These are phyloP conservation scores for Solanum corneliomulleri DNA, from an alignment of 257 asterid species.

Conservation along the genomic window DNA sequence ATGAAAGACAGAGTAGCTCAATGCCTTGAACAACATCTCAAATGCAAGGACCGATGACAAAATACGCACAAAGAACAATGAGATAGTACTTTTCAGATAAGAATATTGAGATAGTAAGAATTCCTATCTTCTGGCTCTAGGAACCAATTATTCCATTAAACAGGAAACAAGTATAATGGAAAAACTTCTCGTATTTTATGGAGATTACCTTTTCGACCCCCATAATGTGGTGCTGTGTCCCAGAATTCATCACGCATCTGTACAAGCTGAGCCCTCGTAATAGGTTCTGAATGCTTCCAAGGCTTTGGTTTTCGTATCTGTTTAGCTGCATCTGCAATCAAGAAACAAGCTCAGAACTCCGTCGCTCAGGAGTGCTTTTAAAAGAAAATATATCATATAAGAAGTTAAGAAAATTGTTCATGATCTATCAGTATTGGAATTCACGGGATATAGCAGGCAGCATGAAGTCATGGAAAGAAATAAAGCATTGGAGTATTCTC, in stretches of 20 bases:
- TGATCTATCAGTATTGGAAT: background rate
- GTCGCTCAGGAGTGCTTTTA: background rate
- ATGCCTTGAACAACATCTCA: background rate
- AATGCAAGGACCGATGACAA: background rate
- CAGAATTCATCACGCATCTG: slow-evolving; percentile 68
- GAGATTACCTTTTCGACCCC: slow-evolving; percentile 56
- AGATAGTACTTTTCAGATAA: background rate
- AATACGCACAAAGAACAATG: background rate
- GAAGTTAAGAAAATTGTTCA: background rate
- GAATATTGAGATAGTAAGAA: background rate
- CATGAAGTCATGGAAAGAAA: background rate
- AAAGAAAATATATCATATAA: background rate
- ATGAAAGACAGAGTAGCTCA: background rate
- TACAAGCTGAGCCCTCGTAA: slow-evolving; percentile 42
- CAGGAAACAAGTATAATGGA: background rate
- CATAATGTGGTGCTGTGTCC: slow-evolving; percentile 80
- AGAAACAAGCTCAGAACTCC: background rate
- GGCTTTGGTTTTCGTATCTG: slow-evolving; percentile 62
- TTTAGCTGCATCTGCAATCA: slow-evolving; percentile 38
- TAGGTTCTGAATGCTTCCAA: slow-evolving; percentile 58
- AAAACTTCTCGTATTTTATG: background rate
- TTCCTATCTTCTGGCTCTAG: background rate
- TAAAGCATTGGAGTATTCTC: background rate
- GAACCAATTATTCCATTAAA: background rate
- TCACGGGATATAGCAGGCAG: background rate